Base-by-base conservation (phyloP, 164 flowering plant species). In the Paratinospora sagittata region DNA sequence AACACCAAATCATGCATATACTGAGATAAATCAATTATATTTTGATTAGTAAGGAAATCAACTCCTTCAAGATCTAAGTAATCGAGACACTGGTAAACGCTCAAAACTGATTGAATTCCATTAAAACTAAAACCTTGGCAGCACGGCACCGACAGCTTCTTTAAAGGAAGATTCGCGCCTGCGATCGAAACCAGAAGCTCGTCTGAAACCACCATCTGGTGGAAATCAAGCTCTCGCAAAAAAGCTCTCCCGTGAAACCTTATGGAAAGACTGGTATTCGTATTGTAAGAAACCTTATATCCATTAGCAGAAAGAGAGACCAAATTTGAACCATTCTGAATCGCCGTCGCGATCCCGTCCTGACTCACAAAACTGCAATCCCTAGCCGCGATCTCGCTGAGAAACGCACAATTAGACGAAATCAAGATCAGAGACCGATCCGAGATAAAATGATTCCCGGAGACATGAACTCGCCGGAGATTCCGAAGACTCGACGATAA, bases 361-460 rank as follows among this genome's bases (percentile, higher is more conserved):
- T 68, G 73, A 27, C 85, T 78, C 0, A 90, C 58, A 30, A 83
- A 81, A 62, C 74, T 65, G 58, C 92, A 90, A 49, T 82, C 76
- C 8, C 37, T 64, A 39, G 76, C 74, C 8, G 13, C 69, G 55
- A 88, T 71, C 27, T 81, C 84, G 26, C 79, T 73, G 55, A 90
- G 69, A 16, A 66, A 61, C 11, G 11, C 26, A 64, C 91, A 85
- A 36, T 82, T 81, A 39, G 27, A 27, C 0, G 84, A 75, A 33
- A 90, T 43, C 26, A 55, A 19, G 1, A 72, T 0, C 17, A 88
- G 80, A 12, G 87, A 79, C 5, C 69, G 71, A 76, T 88, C 88
- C 5, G 88, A 81, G 17, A 88, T 47, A 65, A 81, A 79, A 6
- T 49, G 43, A 63, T 83, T 85, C 33, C 90, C 91, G 8, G 91